Evolutionary conservation across 2,329 filamentous ascomycete species (phyloP).

Genomic region (Lasiodiplodia sp.): DNA sequence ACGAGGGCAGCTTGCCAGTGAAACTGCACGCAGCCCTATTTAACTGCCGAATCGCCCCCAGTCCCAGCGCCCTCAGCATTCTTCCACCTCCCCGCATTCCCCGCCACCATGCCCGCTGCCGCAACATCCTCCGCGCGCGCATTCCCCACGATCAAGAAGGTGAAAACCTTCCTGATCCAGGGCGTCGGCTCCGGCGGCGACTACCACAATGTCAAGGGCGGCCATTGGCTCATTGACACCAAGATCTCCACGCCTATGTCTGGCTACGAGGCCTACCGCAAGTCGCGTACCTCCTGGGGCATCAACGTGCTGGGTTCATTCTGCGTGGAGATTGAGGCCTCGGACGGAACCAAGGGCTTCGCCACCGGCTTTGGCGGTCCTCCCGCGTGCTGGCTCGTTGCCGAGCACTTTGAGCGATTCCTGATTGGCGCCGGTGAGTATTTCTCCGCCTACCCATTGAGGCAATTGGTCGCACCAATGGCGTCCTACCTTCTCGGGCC

Average conservation of each 20-base stretch:
- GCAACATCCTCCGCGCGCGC: constrained; percentile 47
- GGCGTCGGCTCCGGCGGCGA: constrained; percentile 73
- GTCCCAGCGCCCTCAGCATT: not conserved
- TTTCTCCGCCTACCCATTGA: not conserved
- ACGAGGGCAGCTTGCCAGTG: not conserved
- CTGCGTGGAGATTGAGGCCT: constrained; percentile 86
- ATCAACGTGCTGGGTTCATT: constrained; percentile 96
- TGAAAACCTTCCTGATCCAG: constrained; percentile 75
- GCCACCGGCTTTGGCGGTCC: constrained; percentile 94
- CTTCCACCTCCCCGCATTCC: not conserved
- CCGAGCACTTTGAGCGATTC: constrained; percentile 93
- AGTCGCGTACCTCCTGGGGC: constrained; percentile 89
- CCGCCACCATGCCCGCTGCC: constrained; percentile 41
- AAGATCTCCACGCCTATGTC: constrained; percentile 94
- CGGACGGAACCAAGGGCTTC: constrained; percentile 91
- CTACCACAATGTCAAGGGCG: constrained; percentile 87
- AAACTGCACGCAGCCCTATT: not conserved
- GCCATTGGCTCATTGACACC: constrained; percentile 84
- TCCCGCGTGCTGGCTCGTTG: constrained; percentile 91
- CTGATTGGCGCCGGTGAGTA: constrained; percentile 73
- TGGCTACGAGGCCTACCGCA: constrained; percentile 84
- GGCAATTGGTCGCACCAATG: not conserved
- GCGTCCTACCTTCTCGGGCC: not conserved
- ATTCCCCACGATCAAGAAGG: constrained; percentile 79
- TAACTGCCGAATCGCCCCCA: not conserved